Evolutionary conservation across 2,329 filamentous ascomycete genomes (phyloP).

Genomic region (Clarireedia monteithiana): DNA sequence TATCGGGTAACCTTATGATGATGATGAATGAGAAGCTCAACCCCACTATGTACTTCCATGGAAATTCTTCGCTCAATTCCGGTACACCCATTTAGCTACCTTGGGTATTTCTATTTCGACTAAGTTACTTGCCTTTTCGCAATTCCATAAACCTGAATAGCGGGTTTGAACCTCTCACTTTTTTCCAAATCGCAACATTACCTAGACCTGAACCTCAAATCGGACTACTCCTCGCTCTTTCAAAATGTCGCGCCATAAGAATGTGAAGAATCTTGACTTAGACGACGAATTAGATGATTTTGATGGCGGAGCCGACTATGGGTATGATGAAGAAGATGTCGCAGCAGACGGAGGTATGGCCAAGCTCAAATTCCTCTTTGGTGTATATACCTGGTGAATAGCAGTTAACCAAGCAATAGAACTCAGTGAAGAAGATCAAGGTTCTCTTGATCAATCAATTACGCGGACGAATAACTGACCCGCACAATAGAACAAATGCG

Average conservation of each 20-base stretch:
- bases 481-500: constrained; percentile 47
- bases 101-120: too few relatives aligned
- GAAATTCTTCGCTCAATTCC: too few relatives aligned
- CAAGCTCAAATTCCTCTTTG: neutral
- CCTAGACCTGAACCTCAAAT: too few relatives aligned
- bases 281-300: constrained; percentile 44
- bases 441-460: constrained; percentile 11
- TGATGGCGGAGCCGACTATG: constrained; percentile 38
- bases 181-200: neutral
- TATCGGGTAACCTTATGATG: too few relatives aligned
- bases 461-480: constrained; percentile 3
- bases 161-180: too few relatives aligned
- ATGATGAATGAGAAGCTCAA: too few relatives aligned
- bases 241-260: constrained; percentile 34
- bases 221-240: neutral
- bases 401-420: constrained; percentile 16
- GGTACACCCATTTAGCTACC: too few relatives aligned
- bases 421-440: constrained; percentile 30
- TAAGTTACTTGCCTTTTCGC: too few relatives aligned
- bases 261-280: constrained; percentile 32
- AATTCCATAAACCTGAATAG: too few relatives aligned
- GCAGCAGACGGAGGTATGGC: constrained; percentile 26
- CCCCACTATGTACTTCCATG: too few relatives aligned
- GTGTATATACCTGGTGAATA: neutral
- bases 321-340: constrained; percentile 29